phyloP scores from a whole-genome alignment of 2,329 filamentous ascomycete species.

The Fusarium secorum region DNA sequence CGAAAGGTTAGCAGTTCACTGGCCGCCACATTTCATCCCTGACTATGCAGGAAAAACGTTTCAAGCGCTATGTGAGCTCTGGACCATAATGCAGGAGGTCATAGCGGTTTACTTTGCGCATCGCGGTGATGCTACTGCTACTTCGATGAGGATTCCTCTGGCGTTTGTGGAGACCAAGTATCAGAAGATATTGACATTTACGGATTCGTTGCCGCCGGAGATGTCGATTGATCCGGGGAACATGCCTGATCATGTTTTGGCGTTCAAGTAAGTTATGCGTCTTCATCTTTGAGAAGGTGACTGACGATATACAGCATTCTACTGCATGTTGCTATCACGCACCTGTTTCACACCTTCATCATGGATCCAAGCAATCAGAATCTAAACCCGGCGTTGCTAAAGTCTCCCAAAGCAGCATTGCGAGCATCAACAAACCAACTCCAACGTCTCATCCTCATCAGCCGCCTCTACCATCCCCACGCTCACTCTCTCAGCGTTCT shows the following conservation, averaged over 20 bases:
- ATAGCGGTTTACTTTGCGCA: conserved; percentile 23
- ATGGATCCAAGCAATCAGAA: conserved; percentile 2
- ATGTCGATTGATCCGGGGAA: not conserved
- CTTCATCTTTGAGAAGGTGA: accelerated
- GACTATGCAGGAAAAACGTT: conserved; percentile 29
- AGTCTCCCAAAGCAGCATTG: not conserved
- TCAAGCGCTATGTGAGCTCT: conserved; percentile 22
- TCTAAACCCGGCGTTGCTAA: not conserved
- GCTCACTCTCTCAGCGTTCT: conserved; percentile 5
- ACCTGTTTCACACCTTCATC: conserved; percentile 11
- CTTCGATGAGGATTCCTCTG: conserved; percentile 1
- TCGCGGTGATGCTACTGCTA: not conserved
- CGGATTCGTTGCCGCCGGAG: conserved; percentile 4
- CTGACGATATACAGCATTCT: not conserved
- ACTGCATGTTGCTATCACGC: conserved; percentile 3
- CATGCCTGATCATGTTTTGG: conserved; percentile 21
- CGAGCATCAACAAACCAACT: conserved; percentile 12
- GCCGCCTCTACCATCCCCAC: conserved; percentile 6
- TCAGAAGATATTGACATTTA: conserved; percentile 13
- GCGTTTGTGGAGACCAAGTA: conserved; percentile 22
- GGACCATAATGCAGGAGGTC: conserved; percentile 31
- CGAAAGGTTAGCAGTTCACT: conserved; percentile 26
- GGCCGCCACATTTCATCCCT: conserved; percentile 19
- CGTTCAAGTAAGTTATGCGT: not conserved
- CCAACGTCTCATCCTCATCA: conserved; percentile 12